These are phyloP conservation scores for Penicillium sp. DNA, from an alignment of 2,329 filamentous ascomycete genomes.

Conservation along the genomic window DNA sequence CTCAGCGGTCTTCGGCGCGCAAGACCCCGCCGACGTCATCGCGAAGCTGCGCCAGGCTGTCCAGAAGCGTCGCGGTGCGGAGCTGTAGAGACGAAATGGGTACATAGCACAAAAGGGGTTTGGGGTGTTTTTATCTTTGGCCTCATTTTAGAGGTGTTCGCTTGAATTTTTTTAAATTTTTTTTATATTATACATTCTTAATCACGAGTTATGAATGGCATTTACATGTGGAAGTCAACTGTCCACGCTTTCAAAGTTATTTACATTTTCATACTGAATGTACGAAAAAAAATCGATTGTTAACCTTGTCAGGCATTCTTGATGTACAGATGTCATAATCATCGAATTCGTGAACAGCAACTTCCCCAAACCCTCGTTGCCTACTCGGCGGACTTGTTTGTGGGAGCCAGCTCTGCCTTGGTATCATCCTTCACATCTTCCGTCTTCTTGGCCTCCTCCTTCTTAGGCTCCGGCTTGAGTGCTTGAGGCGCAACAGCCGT, in stretches of 20 bases:
- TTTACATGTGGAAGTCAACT: constrained; percentile 5
- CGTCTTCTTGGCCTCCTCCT: not conserved
- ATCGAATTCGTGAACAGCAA: constrained; percentile 15
- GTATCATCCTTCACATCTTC: constrained; percentile 13
- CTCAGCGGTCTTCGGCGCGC: constrained; percentile 89
- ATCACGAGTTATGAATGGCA: constrained; percentile 25
- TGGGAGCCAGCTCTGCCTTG: constrained; percentile 5
- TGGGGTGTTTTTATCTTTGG: constrained; percentile 15
- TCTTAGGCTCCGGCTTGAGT: not conserved
- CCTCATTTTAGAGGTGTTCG: not conserved
- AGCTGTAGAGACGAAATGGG: constrained; percentile 7
- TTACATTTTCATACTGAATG: not conserved
- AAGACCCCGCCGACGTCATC: constrained; percentile 85
- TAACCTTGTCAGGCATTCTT: constrained; percentile 3
- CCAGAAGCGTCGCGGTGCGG: constrained; percentile 53
- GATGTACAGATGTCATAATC: constrained; percentile 22
- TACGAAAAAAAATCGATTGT: not conserved
- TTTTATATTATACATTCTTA: constrained; percentile 14
- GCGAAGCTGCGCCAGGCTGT: constrained; percentile 75
- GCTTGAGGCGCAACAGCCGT: not conserved
- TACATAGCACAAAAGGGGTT: constrained; percentile 14
- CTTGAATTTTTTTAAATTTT: not conserved
- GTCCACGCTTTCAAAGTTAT: constrained; percentile 1
- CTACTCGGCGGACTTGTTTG: constrained; percentile 12
- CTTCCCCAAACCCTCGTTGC: constrained; percentile 20